A percentile compares a stretch with the other conserved stretches of the same genome.
Evolutionary conservation across 2,329 filamentous ascomycete genomes (phyloP).

Genomic region (Sclerotinia glacialis): DNA sequence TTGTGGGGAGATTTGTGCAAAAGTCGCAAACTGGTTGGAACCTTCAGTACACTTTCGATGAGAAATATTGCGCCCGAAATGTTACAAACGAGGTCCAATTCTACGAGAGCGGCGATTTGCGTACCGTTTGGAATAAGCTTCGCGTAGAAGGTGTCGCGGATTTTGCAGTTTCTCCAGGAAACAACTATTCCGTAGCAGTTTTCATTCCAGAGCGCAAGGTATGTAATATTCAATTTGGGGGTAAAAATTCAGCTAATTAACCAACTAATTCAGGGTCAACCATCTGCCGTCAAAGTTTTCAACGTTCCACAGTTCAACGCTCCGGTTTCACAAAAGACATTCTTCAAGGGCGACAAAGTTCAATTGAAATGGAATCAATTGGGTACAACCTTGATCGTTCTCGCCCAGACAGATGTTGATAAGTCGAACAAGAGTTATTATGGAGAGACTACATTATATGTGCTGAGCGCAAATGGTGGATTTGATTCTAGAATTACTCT

Average conservation of each 20-base stretch:
- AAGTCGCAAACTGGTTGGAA: slow-evolving; percentile 97
- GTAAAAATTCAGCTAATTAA: slow-evolving; percentile 27
- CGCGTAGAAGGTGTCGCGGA: slow-evolving; percentile 85
- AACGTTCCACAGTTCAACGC: slow-evolving; percentile 82
- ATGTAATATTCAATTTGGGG: slow-evolving; percentile 35
- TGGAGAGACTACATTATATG: slow-evolving; percentile 94
- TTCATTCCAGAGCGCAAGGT: slow-evolving; percentile 97
- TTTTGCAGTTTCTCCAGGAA: slow-evolving; percentile 85
- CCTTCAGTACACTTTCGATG: slow-evolving; percentile 91
- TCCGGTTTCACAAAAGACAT: slow-evolving; percentile 93
- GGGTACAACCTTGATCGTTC: slow-evolving; percentile 86
- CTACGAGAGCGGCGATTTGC: slow-evolving; percentile 82
- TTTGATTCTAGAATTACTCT: slow-evolving; percentile 90
- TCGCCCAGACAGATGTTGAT: slow-evolving; percentile 97
- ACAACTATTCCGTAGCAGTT: slow-evolving; percentile 87
- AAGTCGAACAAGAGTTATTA: slow-evolving; percentile 99
- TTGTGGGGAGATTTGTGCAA: slow-evolving; percentile 88
- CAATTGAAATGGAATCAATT: slow-evolving; percentile 96
- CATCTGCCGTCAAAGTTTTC: slow-evolving; percentile 90
- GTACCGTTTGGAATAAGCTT: slow-evolving; percentile 91
- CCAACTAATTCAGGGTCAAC: slow-evolving; percentile 67
- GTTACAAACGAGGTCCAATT: slow-evolving; percentile 99
- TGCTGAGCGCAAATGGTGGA: slow-evolving; percentile 84
- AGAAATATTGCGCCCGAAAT: slow-evolving; percentile 85
- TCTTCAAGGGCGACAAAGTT: slow-evolving; percentile 99